Base-by-base conservation (phyloP, 371 early-diverging fungal species). In the Mortierella sp. region DNA sequence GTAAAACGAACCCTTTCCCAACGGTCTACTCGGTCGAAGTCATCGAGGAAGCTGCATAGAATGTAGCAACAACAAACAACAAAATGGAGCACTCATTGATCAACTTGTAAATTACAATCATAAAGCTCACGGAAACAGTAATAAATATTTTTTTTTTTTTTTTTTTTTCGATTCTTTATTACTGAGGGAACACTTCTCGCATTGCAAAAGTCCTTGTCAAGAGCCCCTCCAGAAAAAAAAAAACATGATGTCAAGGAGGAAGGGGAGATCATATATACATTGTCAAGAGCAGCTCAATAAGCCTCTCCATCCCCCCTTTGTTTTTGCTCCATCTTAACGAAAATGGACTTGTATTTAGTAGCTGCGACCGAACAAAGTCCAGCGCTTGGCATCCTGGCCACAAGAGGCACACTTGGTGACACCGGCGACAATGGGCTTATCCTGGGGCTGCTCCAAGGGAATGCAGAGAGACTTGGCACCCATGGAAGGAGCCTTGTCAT, bases 381-480 rank as follows among this genome's bases (percentile, higher is more conserved):
- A 94, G 80, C 89, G 89, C 84, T 93, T 93, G 79, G 96, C 97
- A 69, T 89, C 81, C 65, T 89, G 82, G 50, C 88, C 92, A 80
- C 97, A 97, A 65, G 91, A 91, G 77, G 94, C 81, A 82, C 97
- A 97, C 87, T 93, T 93, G 66, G 92, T 92, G 60, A 85, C 89
- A 64, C 92, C 93, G 58, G 88, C 87, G 55, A 92, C 84, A 62
- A 95, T 89, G 19, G 93, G 91, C 56, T 86, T 86, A 63, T 95
- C 88, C 19, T 84, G 84, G 66, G 97, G 96, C 88, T 98, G 96
- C 57, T 90, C 88, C 82, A 96, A 96, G 23, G 99, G 99, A 82
- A 99, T 97, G 87, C 99, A 99, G 57, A 99, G 91, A 7, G 99
- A 95, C 85, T 99, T 99, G 74, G 99, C 99, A 62, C 99, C 99